Evolutionary conservation across 306 rosid genomes (phyloP), one percentile per base, ranked within the genome.

Genomic region (Sechiopsis laciniata): DNA sequence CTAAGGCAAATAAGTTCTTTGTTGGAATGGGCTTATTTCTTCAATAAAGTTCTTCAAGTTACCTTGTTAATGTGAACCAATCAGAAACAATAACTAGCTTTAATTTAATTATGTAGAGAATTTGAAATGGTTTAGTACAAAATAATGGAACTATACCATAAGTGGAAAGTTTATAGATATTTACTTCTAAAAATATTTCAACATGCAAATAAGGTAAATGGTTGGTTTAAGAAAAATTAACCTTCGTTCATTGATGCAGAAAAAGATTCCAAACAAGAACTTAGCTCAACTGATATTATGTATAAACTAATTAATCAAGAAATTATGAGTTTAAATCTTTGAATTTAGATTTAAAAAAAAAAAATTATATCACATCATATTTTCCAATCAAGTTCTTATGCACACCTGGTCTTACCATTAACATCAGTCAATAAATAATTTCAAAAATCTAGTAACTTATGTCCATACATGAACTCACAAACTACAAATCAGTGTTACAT

Each of bases 381-480:
- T 48, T 13, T 32, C 37, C 53, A 3, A 48, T 48, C 3, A 48
- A 48, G 13, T 48, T 48, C 53, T 10, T 48, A 48, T 51, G 53
- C 53, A 10, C 53, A 12, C 15, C 15, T 2, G 15, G 15, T 48
- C 53, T 48, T 10, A 12, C 53, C 15, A 48, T 48, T 48, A 11
- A 46, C 51, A 46, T 46, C 51, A 48, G 16, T 48, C 53, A 11
- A 9, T 1, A 42, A 13, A 48, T 5, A 48, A 48, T 48, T 48
- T 10, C 15, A 48, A 7, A 17, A 55, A 7, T 17, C 20, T 16
- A 53, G n/a, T 53, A 16, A 57, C 37, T 1, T 2, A 32, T 9
- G 61, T 55, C 15, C 15, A 57, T 21, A 21, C 6, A 57, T 57
- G 62, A 57, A 59, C 65, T 59, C 37, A 59, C 65, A 60, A 60